Conservation (phyloP, 2,329 filamentous ascomycete species). For the Nemania diffusa region DNA sequence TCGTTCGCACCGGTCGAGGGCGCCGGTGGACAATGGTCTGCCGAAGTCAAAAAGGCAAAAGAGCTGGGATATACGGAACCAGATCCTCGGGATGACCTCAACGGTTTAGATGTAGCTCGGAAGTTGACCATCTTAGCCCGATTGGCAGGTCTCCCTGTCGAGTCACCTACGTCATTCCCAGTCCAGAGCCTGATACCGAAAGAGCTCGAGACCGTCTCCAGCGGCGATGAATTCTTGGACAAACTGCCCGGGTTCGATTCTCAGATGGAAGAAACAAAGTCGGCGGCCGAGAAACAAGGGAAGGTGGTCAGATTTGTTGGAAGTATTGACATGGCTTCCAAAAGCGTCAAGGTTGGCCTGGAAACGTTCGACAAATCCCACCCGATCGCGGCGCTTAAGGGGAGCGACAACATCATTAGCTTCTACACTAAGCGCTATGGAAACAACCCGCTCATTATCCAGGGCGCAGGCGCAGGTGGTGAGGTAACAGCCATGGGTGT, state of each 20-base stretch:
- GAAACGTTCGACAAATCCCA: conserved; percentile 89
- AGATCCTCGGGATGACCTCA: conserved; percentile 86
- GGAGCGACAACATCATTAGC: conserved; percentile 98
- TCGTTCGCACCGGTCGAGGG: conserved; percentile 87
- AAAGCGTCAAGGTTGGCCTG: conserved; percentile 89
- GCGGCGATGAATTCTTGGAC: conserved; percentile 86
- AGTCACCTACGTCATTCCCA: conserved; percentile 88
- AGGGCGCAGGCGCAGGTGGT: conserved; percentile 92
- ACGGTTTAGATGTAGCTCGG: conserved; percentile 89
- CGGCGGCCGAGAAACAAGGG: conserved; percentile 83
- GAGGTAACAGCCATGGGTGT: conserved; percentile 99
- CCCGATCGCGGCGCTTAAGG: conserved; percentile 93
- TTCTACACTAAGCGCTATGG: conserved; percentile 98
- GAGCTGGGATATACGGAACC: conserved; percentile 92
- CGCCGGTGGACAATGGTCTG: conserved; percentile 84
- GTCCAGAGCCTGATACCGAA: conserved; percentile 93
- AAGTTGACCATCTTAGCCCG: conserved; percentile 96
- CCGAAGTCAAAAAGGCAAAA: conserved; percentile 92
- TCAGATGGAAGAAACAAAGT: conserved; percentile 90
- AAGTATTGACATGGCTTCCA: conserved; percentile 84
- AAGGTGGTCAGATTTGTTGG: conserved; percentile 96
- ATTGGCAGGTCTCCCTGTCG: conserved; percentile 81
- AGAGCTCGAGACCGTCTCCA: conserved; percentile 79
- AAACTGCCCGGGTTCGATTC: conserved; percentile 83
- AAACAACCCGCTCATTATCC: conserved; percentile 88